A percentile compares a stretch with the other conserved stretches of the same genome.
Conservation (phyloP, 306 rosid species). For the Castanopsis chinensis region DNA sequence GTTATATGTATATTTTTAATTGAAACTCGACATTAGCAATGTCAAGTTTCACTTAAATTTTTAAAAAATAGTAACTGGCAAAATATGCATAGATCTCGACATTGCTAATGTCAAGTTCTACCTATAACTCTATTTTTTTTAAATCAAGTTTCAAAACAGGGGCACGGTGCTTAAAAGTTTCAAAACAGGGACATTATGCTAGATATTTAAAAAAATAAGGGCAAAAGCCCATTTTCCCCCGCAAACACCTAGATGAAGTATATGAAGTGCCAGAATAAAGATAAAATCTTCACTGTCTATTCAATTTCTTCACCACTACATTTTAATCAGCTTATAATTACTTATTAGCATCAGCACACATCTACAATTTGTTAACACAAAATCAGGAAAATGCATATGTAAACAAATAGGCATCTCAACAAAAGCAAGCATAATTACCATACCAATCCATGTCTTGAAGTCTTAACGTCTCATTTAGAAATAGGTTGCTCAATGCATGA, state of each 20-base stretch:
- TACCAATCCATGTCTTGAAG: slow-evolving; percentile 89
- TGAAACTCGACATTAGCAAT: too few species aligned
- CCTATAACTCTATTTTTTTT: too few species aligned
- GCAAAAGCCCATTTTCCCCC: too few species aligned
- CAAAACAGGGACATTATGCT: too few species aligned
- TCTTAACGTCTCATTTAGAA: slow-evolving; percentile 81
- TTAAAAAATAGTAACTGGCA: too few species aligned
- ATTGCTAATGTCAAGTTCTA: too few species aligned
- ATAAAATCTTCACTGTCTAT: not conserved
- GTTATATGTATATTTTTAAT: too few species aligned
- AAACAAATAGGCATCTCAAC: not conserved
- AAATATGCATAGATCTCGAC: too few species aligned
- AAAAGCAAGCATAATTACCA: not conserved
- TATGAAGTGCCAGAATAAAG: not conserved
- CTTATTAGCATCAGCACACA: not conserved
- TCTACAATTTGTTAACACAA: not conserved
- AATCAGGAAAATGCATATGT: not conserved
- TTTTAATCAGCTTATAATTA: not conserved
- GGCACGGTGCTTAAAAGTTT: too few species aligned
- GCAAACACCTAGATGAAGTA: not conserved
- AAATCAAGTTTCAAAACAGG: too few species aligned
- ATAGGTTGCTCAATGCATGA: slow-evolving; percentile 92
- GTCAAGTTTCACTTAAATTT: too few species aligned
- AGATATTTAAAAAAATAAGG: too few species aligned
- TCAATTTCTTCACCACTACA: not conserved